Conservation (phyloP, 805 yeast genomes). For the Debaryomyces tyrocola region DNA sequence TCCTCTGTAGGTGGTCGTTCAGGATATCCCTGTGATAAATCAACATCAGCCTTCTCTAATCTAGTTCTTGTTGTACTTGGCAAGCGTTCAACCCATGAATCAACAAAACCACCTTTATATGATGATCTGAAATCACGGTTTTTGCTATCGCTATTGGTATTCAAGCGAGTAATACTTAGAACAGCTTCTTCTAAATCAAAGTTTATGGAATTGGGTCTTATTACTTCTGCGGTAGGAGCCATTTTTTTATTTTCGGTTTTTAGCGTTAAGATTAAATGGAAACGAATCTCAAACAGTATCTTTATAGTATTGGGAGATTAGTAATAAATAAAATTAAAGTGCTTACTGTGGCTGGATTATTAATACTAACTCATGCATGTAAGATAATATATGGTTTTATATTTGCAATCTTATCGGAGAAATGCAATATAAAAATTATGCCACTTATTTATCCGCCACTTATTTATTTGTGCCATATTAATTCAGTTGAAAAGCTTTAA, state of each 20-base stretch:
- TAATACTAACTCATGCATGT: no score
- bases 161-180: constrained; percentile 1
- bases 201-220: background rate
- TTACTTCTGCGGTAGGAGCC: background rate
- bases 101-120: constrained; percentile 7
- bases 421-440: no score
- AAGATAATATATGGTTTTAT: no score
- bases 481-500: no score
- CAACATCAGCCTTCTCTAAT: constrained; percentile 24
- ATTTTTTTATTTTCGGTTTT: background rate
- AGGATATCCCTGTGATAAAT: constrained; percentile 28
- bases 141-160: background rate
- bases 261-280: no score
- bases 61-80: constrained; percentile 23
- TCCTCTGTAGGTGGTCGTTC: constrained; percentile 17
- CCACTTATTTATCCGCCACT: no score
- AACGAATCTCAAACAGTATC: no score
- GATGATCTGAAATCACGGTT: constrained; percentile 1
- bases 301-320: no score
- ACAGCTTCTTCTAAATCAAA: constrained; percentile 5
- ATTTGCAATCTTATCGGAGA: no score
- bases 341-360: no score
- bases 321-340: no score
- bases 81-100: constrained; percentile 16
- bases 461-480: no score